Evolutionary conservation across 2,329 filamentous ascomycete species (phyloP).

Genomic region (Botryotinia calthae): DNA sequence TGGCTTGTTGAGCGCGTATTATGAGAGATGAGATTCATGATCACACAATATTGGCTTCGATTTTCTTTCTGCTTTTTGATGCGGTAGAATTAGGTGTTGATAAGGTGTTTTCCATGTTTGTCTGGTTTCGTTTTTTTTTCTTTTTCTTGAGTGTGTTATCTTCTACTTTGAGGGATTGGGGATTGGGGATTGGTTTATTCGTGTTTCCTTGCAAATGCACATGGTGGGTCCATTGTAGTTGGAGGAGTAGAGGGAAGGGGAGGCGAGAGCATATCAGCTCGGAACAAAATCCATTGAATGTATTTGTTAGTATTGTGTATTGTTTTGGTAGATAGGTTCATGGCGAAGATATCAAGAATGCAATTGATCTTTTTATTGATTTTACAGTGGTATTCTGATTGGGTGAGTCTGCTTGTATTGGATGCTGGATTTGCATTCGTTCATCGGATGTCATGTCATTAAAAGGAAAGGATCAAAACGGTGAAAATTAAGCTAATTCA

Average conservation of each 20-base stretch:
- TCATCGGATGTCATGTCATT: background rate
- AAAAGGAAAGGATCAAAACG: accelerated
- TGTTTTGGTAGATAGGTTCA: background rate
- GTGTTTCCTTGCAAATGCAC: background rate
- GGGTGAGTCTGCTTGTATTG: background rate
- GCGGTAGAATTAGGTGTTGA: constrained; percentile 3
- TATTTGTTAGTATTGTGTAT: constrained; percentile 8
- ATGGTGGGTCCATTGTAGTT: background rate
- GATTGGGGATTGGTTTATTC: background rate
- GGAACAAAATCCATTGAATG: background rate
- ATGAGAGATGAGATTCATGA: constrained; percentile 19
- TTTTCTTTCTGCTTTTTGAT: background rate
- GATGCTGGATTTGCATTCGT: too few species aligned
- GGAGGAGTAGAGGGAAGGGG: background rate
- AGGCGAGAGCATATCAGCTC: background rate
- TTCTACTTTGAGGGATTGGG: background rate
- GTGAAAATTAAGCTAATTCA: background rate
- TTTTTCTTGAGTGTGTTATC: background rate
- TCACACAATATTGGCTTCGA: constrained; percentile 2
- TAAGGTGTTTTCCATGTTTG: background rate
- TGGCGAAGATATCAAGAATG: background rate
- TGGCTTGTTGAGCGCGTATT: background rate
- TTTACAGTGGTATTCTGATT: background rate
- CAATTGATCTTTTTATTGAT: background rate
- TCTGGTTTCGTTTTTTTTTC: background rate